These are phyloP conservation scores for Paraconiothyrium sp. DNA, from an alignment of 2,329 filamentous ascomycete genomes.

Conservation along the genomic window DNA sequence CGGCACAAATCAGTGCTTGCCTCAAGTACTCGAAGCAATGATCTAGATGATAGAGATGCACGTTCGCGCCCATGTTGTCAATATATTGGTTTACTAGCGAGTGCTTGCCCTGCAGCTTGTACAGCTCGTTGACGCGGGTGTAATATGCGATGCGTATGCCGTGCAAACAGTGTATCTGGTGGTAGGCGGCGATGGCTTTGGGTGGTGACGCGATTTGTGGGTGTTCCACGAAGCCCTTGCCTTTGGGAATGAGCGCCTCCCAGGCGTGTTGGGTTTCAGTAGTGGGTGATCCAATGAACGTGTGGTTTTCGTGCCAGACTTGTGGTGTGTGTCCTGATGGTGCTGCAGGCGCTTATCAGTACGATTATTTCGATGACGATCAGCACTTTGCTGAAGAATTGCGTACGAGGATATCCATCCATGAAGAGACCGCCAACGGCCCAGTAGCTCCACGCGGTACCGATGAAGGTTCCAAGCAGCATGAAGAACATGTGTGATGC, in stretches of 20 bases:
- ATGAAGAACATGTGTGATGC: background rate
- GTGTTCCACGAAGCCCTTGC: conserved; percentile 18
- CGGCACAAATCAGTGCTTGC: conserved; percentile 24
- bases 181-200: conserved; percentile 12
- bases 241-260: conserved; percentile 17
- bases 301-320: conserved; percentile 15
- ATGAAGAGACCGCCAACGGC: background rate
- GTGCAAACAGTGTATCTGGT: conserved; percentile 17
- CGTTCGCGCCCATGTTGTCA: conserved; percentile 5
- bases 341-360: background rate
- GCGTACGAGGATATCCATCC: conserved; percentile 7
- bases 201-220: conserved; percentile 4
- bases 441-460: background rate
- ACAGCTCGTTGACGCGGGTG: conserved; percentile 8
- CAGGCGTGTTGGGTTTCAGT: conserved; percentile 17
- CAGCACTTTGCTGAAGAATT: background rate
- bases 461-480: conserved; percentile 1
- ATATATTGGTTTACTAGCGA: conserved; percentile 2
- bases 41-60: conserved; percentile 14
- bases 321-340: conserved; percentile 6
- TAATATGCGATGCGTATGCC: conserved; percentile 8
- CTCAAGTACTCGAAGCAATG: conserved; percentile 29
- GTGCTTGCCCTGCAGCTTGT: conserved; percentile 9
- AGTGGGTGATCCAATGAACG: conserved; percentile 11
- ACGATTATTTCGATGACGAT: background rate